Base-by-base conservation (phyloP, 2,329 filamentous ascomycete genomes). In the Didymella segeticola region DNA sequence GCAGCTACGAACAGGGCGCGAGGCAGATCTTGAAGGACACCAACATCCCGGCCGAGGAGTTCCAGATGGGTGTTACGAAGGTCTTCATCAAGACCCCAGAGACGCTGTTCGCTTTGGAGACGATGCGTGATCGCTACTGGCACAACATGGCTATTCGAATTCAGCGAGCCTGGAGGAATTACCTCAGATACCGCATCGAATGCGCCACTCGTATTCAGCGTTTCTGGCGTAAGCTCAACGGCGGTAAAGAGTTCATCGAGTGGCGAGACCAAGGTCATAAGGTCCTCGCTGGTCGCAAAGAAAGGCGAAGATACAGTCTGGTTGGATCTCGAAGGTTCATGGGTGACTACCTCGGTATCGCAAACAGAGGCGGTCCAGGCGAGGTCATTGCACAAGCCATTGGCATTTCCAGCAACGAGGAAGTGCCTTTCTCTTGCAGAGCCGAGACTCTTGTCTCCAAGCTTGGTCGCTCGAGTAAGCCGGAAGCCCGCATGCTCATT, bases 81-180 rank as follows among this genome's bases (percentile, higher is more conserved):
- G 93, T 92, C 4, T 99, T 99, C 70, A 96, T 99, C 80, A 98
- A 99, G 77, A 93, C 95, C 0, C 95, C 95, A 0, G 95, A 99
- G 76, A 99, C 95, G 0, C 80, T 99, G 2, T 99, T 99, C 70
- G 95, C 95, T 2, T 81, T 99, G 10, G 95, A 99, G 76, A 93
- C 96, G 53, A 98, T 99, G 93, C 86, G 95, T 71, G 95, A 99
- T 73, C 84, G 91, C 51, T 99, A 98, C 77, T 98, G 93, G 93
- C 93, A 98, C 77, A 99, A 98, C 78, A 98, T 99, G 95, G 95
- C 95, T 3, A 96, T 93, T 56, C 87, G 95, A 54, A 98, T 99
- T 55, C 95, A 99, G 78, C 86, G 95, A 64, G 95, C 96, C 70
- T 99, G 95, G 95, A 86, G 95, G 67, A 96, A 96, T 46, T 98